Percentiles rank a stretch among this genome's conserved stretches.
phyloP scores from a whole-genome alignment of 441 rosid species.

The Eugenia klotzschiana region DNA sequence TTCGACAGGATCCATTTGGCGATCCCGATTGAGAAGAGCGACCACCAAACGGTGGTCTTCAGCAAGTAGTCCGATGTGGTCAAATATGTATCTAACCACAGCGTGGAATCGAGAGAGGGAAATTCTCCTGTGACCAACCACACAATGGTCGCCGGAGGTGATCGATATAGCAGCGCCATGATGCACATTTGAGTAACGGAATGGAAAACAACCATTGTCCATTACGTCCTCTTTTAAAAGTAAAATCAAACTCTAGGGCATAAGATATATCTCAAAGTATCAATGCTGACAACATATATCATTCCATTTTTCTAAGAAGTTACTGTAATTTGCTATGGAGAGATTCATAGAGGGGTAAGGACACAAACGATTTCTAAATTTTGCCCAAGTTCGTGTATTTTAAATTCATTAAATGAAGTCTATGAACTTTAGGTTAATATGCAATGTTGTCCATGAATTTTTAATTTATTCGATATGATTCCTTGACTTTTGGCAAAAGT shows the following conservation, averaged over 20 bases:
- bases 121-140: not conserved
- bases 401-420: too few relatives aligned
- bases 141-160: not conserved
- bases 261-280: rapidly evolving
- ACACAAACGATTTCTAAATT: too few relatives aligned
- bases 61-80: not conserved
- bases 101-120: not conserved
- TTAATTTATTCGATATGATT: too few relatives aligned
- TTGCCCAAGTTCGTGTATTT: too few relatives aligned
- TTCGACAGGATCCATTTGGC: not conserved
- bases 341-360: too few relatives aligned
- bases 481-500: too few relatives aligned
- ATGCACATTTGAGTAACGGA: not conserved
- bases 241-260: rapidly evolving
- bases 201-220: not conserved
- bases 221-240: not conserved
- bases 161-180: not conserved
- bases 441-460: rapidly evolving
- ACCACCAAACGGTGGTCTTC: not conserved
- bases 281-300: not conserved
- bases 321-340: not conserved
- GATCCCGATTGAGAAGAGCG: not conserved
- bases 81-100: too few relatives aligned
- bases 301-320: too few relatives aligned
- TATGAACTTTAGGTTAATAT: too few relatives aligned